These are phyloP conservation scores for Aspergillus sclerotiicarbonarius DNA, from an alignment of 495 filamentous ascomycete species.

Conservation along the genomic window DNA sequence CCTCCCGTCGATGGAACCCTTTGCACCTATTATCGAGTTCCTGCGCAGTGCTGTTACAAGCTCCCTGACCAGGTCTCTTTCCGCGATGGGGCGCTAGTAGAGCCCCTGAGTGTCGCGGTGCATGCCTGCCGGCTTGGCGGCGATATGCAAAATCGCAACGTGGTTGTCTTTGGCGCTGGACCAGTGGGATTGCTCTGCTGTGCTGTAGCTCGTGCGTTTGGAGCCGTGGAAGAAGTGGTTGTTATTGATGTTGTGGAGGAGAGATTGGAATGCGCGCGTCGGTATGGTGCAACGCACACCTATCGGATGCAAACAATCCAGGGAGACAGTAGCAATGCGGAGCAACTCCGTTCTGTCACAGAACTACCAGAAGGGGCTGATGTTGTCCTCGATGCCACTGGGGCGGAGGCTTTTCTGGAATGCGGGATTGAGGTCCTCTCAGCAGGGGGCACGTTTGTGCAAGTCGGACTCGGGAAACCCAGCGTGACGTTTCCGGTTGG, in stretches of 20 bases:
- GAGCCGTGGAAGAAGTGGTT: constrained; percentile 69
- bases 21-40: constrained; percentile 71
- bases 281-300: constrained; percentile 63
- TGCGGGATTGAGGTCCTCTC: constrained; percentile 64
- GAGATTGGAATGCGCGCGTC: constrained; percentile 66
- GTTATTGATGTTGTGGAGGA: constrained; percentile 71
- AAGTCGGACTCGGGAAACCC: constrained; percentile 76
- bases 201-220: constrained; percentile 75
- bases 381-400: constrained; percentile 74
- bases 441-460: constrained; percentile 74
- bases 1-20: constrained; percentile 80
- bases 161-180: constrained; percentile 84
- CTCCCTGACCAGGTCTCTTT: constrained; percentile 65
- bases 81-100: constrained; percentile 80
- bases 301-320: constrained; percentile 43
- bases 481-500: constrained; percentile 81
- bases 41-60: constrained; percentile 81
- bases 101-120: constrained; percentile 81
- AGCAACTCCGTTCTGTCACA: constrained; percentile 23
- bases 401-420: constrained; percentile 73
- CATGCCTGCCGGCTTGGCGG: constrained; percentile 70
- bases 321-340: constrained; percentile 38
- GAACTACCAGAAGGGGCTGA: constrained; percentile 46
- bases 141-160: constrained; percentile 65
- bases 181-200: constrained; percentile 80